These are phyloP conservation scores for Radiomyces spectabilis DNA, from an alignment of 192 early-diverging fungal genomes.

Conservation along the genomic window DNA sequence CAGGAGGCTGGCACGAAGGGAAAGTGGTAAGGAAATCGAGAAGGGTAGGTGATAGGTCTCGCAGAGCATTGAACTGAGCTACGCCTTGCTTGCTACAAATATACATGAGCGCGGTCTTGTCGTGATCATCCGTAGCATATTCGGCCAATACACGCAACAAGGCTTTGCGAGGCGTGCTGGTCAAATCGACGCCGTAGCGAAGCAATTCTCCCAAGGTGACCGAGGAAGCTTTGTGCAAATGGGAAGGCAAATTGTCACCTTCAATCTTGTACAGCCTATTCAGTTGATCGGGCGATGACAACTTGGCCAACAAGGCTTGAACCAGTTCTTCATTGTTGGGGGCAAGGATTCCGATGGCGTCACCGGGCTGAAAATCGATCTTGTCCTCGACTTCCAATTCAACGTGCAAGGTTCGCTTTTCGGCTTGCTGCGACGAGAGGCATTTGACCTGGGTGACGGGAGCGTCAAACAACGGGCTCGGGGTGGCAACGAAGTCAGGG, in stretches of 20 bases:
- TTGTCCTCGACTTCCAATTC: conserved; percentile 42
- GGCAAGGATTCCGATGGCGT: conserved; percentile 82
- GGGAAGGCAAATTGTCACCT: conserved; percentile 41
- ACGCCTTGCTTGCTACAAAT: conserved; percentile 73
- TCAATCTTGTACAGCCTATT: conserved; percentile 29
- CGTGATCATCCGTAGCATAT: conserved; percentile 54
- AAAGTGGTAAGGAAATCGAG: conserved; percentile 79
- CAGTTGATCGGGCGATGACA: conserved; percentile 41
- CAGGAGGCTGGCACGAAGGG: conserved; percentile 62
- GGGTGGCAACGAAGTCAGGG: conserved; percentile 41
- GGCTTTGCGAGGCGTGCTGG: conserved; percentile 65
- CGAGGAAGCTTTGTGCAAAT: conserved; percentile 33
- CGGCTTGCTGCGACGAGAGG: conserved; percentile 54
- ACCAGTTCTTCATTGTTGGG: conserved; percentile 78
- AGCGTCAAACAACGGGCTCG: conserved; percentile 39
- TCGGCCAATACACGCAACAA: conserved; percentile 81
- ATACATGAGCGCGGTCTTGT: conserved; percentile 73
- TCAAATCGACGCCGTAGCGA: conserved; percentile 69
- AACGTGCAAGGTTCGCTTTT: conserved; percentile 64
- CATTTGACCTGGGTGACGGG: conserved; percentile 44
- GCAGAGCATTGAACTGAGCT: conserved; percentile 57
- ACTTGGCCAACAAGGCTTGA: conserved; percentile 45
- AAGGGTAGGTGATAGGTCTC: conserved; percentile 61
- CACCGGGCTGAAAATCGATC: conserved; percentile 56
- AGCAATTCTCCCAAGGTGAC: conserved; percentile 60